Base-by-base conservation (phyloP, 495 filamentous ascomycete species). In the Recurvomyces mirabilis region DNA sequence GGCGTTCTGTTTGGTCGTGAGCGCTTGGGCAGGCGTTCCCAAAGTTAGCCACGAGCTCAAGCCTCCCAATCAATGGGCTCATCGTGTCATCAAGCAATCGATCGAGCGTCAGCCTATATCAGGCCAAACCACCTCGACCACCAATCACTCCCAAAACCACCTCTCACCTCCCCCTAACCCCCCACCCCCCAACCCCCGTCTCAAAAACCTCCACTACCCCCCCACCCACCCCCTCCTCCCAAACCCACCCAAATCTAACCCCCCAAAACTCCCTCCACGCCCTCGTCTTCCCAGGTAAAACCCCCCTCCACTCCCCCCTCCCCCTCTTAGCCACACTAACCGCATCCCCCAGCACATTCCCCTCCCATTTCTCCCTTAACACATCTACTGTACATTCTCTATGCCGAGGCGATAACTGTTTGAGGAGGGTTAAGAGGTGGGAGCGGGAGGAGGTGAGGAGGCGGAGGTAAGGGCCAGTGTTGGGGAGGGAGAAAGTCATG, bases 121-220 rank as follows among this genome's bases (percentile, higher is more conserved):
- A n/a, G n/a, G n/a, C n/a, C n/a, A n/a, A n/a, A n/a, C n/a, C n/a
- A n/a, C n/a, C n/a, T n/a, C n/a, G n/a, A n/a, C n/a, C n/a, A n/a
- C n/a, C n/a, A n/a, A n/a, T n/a, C n/a, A n/a, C n/a, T n/a, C n/a
- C 29, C 65, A 25, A 10, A 59, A 32, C 25, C 37, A 49, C 19
- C 49, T 47, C 29, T 49, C 41, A 59, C 15, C 44, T 49, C 11
- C 63, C 68, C 42, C 86, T 70, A 26, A 87, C 70, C 3, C 78
- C 87, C 26, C 73, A 67, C 13, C 87, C 86, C 14, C 93, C 82
- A 56, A 78, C 88, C 21, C 81, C 71, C 12, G 87, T 94, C 54
- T 91, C 81, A 58, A 94, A 93, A 5, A 85, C 61, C 61, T 93
- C 87, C 22, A 91, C 67, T n/a, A 84, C 50, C 7, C 87, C 87